Conservation (phyloP, 1,284 basidiomycete genomes). For the Meripilus lineatus region DNA sequence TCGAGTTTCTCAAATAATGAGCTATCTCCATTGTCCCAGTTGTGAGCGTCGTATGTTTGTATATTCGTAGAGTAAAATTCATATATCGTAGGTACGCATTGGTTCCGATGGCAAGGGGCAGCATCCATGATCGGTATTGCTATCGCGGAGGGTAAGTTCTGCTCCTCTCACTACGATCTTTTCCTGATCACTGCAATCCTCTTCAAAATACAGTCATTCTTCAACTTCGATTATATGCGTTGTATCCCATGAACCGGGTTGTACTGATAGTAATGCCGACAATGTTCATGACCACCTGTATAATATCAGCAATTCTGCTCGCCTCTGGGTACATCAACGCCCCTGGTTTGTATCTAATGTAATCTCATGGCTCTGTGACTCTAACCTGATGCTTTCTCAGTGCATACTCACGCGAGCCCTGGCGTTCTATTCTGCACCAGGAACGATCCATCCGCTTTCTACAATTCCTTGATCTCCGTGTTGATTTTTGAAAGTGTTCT, state of each 20-base stretch:
- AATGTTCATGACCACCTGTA: slow-evolving; percentile 29
- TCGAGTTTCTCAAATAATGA: no score
- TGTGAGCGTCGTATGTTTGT: background rate
- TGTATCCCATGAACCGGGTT: slow-evolving; percentile 49
- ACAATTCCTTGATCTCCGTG: slow-evolving; percentile 55
- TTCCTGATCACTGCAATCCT: background rate
- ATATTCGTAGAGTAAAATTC: no score
- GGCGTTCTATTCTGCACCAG: slow-evolving; percentile 36
- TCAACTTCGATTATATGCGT: slow-evolving; percentile 55
- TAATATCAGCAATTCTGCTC: slow-evolving; percentile 43
- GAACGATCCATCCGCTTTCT: slow-evolving; percentile 38
- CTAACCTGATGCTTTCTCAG: slow-evolving; percentile 6
- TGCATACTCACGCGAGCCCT: slow-evolving; percentile 19
- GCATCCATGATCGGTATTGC: slow-evolving; percentile 48
- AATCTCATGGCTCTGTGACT: slow-evolving; percentile 22
- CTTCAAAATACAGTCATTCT: slow-evolving; percentile 45
- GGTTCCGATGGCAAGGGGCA: slow-evolving; percentile 11
- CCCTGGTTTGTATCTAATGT: no score
- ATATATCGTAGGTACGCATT: slow-evolving; percentile 1
- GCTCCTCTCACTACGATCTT: background rate
- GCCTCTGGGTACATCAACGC: slow-evolving; percentile 31
- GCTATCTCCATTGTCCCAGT: background rate
- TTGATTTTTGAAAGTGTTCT: slow-evolving; percentile 47
- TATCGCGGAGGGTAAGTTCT: slow-evolving; percentile 44
- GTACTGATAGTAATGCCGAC: slow-evolving; percentile 40